Percentiles rank a stretch among this genome's conserved stretches.
phyloP scores from a whole-genome alignment of 306 rosid genomes.

The Alnus glutinosa region DNA sequence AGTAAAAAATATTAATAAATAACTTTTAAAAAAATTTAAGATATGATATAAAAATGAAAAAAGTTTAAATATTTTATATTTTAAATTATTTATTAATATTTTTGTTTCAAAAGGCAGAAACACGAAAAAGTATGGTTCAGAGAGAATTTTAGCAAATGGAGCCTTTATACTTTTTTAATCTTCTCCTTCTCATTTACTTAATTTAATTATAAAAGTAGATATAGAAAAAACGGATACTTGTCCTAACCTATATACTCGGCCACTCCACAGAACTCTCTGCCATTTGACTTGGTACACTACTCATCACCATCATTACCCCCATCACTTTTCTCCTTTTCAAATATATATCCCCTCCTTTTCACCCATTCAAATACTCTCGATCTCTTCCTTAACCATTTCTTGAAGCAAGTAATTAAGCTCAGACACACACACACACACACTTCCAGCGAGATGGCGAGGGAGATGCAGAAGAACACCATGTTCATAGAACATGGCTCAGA shows the following conservation, averaged over 20 bases:
- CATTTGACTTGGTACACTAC: constrained; percentile 38
- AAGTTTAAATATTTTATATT: too few relatives aligned
- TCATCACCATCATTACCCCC: constrained; percentile 27
- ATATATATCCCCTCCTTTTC: constrained; percentile 25
- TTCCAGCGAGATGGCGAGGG: constrained; percentile 28
- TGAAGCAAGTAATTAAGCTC: constrained; percentile 7
- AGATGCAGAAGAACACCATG: constrained; percentile 59
- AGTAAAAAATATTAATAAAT: too few relatives aligned
- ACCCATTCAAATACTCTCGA: background rate
- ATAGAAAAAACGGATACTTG: background rate
- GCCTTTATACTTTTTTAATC: too few relatives aligned
- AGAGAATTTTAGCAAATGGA: too few relatives aligned
- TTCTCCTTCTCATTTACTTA: background rate
- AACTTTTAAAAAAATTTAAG: too few relatives aligned
- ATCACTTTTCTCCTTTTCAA: constrained; percentile 19
- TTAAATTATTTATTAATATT: too few relatives aligned
- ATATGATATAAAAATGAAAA: too few relatives aligned
- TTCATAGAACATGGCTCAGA: constrained; percentile 62
- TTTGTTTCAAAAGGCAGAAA: too few relatives aligned
- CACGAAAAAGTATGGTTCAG: too few relatives aligned
- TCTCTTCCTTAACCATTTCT: background rate
- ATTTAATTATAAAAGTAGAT: too few relatives aligned
- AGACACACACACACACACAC: too few relatives aligned
- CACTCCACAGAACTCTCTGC: background rate
- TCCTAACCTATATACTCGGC: background rate